A percentile compares a stretch with the other conserved stretches of the same genome.
Evolutionary conservation across 495 filamentous ascomycete species (phyloP).

Genomic region (Poronia punctata): DNA sequence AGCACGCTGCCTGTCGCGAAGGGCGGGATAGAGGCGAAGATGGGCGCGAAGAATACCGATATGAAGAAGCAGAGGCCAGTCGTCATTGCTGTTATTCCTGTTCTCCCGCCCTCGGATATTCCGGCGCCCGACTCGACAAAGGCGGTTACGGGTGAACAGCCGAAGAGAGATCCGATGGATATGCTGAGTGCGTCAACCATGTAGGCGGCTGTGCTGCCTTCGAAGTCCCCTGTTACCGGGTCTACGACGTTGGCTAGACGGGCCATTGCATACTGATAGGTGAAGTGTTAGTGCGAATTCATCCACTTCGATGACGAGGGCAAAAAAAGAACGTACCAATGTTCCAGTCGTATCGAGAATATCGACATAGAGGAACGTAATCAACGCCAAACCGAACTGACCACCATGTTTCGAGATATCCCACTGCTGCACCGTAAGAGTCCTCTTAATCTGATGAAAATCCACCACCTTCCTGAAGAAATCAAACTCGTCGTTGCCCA

Average conservation of each 20-base stretch:
- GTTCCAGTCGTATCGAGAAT: constrained; percentile 74
- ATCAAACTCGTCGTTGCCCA: constrained; percentile 61
- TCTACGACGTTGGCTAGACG: constrained; percentile 69
- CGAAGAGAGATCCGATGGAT: constrained; percentile 69
- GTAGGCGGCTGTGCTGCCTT: constrained; percentile 70
- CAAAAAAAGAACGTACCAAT: constrained; percentile 35
- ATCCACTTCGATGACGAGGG: too few relatives aligned
- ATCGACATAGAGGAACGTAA: constrained; percentile 82
- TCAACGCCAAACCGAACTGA: constrained; percentile 69
- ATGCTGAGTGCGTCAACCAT: constrained; percentile 71
- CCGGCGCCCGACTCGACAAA: constrained; percentile 80
- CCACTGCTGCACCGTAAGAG: constrained; percentile 62
- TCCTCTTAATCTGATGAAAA: constrained; percentile 65
- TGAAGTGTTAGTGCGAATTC: constrained; percentile 7
- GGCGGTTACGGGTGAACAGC: constrained; percentile 69
- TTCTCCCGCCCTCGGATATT: constrained; percentile 76
- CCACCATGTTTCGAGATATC: constrained; percentile 51
- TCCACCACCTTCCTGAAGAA: constrained; percentile 80
- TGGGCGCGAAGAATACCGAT: constrained; percentile 77
- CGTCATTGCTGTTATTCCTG: constrained; percentile 70
- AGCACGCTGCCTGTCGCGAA: constrained; percentile 82
- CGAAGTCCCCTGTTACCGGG: constrained; percentile 67
- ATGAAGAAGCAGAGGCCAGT: constrained; percentile 80
- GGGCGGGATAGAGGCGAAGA: constrained; percentile 76
- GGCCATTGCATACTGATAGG: constrained; percentile 63